These are phyloP conservation scores for Echinochloa phyllopogon DNA, from an alignment of 176 grass and related monocot species.

Conservation along the genomic window DNA sequence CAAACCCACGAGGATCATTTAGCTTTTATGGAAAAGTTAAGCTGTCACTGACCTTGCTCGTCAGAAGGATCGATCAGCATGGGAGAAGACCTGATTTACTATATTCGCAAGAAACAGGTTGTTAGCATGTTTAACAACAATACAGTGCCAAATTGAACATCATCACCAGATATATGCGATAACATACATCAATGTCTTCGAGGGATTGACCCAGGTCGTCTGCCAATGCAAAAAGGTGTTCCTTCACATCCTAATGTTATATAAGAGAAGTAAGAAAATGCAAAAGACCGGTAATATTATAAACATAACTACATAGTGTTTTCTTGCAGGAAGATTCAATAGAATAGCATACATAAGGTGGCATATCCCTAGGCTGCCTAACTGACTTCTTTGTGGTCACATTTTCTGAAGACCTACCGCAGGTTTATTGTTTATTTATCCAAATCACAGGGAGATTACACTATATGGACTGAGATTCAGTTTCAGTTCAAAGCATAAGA, in stretches of 20 bases:
- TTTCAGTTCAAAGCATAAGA: not conserved
- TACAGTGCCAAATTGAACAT: slow-evolving; percentile 16
- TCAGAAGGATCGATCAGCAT: slow-evolving; percentile 70
- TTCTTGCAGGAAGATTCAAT: not conserved
- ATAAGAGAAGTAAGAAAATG: slow-evolving; percentile 26
- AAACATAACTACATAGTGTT: not conserved
- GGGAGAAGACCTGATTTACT: slow-evolving; percentile 82
- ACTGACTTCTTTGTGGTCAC: slow-evolving; percentile 7
- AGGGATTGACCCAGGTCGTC: slow-evolving; percentile 84
- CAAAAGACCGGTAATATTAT: not conserved
- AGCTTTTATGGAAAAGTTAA: slow-evolving; percentile 19
- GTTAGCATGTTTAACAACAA: slow-evolving; percentile 35
- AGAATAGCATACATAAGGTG: not conserved
- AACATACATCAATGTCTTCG: slow-evolving; percentile 84
- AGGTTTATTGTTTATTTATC: not conserved
- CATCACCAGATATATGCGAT: slow-evolving; percentile 22
- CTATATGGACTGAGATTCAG: not conserved
- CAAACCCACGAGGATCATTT: slow-evolving; percentile 10
- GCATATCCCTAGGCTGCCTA: not conserved
- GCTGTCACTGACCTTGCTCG: slow-evolving; percentile 73
- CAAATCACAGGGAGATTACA: slow-evolving; percentile 3
- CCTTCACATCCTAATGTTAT: slow-evolving; percentile 84
- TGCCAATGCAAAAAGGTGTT: slow-evolving; percentile 88
- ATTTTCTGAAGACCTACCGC: not conserved
- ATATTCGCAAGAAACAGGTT: slow-evolving; percentile 37